Conservation (phyloP, 768 basidiomycete species). For the Boletus tomentosulus region DNA sequence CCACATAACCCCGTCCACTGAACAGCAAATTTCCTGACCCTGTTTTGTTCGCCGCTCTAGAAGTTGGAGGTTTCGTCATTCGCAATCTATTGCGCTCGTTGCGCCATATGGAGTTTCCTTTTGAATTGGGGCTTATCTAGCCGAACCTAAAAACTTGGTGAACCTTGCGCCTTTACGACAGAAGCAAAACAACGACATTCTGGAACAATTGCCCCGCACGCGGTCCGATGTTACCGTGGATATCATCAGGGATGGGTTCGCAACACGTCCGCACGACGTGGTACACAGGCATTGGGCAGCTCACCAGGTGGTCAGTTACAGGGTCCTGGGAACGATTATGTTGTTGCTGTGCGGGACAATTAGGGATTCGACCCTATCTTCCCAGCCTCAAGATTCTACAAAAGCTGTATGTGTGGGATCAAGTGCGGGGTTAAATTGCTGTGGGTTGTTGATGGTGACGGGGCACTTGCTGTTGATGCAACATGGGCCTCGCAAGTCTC, state of each 20-base stretch:
- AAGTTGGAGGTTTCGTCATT: not conserved
- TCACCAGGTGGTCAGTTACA: not conserved
- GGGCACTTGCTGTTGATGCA: not conserved
- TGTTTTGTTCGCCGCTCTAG: not conserved
- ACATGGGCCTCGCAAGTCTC: not conserved
- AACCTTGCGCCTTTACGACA: not conserved
- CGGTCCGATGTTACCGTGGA: not conserved
- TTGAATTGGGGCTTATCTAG: conserved; percentile 7
- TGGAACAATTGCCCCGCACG: not conserved
- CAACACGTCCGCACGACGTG: not conserved
- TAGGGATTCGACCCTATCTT: not conserved
- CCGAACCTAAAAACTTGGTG: not conserved
- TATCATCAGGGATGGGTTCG: not conserved
- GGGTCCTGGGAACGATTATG: not conserved
- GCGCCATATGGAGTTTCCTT: not conserved
- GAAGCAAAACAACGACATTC: not conserved
- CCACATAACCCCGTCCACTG: not conserved
- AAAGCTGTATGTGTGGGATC: conserved; percentile 1
- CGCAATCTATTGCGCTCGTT: not conserved
- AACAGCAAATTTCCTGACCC: not conserved
- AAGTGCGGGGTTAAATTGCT: conserved; percentile 1
- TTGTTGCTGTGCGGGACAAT: not conserved
- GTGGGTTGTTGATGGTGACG: conserved; percentile 4
- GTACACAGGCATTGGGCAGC: not conserved
- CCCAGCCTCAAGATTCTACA: not conserved